Evolutionary conservation across 1,284 basidiomycete species (phyloP), one percentile per base, ranked within the genome.

Genomic region (Cryptococcus wingfieldii): DNA sequence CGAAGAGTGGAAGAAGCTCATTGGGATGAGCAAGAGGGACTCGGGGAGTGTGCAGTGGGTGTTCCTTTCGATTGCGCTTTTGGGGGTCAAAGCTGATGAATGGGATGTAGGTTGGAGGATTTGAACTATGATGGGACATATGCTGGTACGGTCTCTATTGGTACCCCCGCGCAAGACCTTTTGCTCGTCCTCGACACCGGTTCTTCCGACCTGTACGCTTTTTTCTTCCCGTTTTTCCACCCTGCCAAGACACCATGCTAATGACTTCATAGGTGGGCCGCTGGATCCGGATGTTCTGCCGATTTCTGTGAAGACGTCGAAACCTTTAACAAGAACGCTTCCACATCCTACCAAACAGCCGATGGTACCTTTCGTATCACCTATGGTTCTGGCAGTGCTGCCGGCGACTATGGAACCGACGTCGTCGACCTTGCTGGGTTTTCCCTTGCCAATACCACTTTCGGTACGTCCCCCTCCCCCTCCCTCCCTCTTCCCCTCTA

Each of bases 391-490:
- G 94, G 93, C 8, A 76, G 81, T 47, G 92, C 88, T 0, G 70
- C 78, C 0, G 94, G 94, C 3, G 67, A 71, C 5, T 82, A 94
- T 4, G 89, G 79, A 0, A 66, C 79, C 9, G 94, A 97, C 62
- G 79, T 79, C 0, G 83, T 95, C 4, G 82, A 86, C 62, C 86
- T 92, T 82, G 90, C 84, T 2, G 89, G 89, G 2, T 92, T 90
- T 71, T 81, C 82, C 13, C 84, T 92, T 4, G 64, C 79, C 16
- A 81, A 83, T 50, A 89, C 91, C 69, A 77, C 79, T 0, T 88
- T 91, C 66, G 87, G 80, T 78, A 50, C 44, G 77, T 25, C 46
- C 31, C 31, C 31, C 31, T 10, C 31, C 31, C 31, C 31, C 31
- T 19, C 23, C 23, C 23, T 27, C 50, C 7, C 49, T 51, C 50